Evolutionary conservation across 2,329 filamentous ascomycete genomes (phyloP), one percentile per base, ranked within the genome.

Genomic region (Pseudofabraea citricarpa): DNA sequence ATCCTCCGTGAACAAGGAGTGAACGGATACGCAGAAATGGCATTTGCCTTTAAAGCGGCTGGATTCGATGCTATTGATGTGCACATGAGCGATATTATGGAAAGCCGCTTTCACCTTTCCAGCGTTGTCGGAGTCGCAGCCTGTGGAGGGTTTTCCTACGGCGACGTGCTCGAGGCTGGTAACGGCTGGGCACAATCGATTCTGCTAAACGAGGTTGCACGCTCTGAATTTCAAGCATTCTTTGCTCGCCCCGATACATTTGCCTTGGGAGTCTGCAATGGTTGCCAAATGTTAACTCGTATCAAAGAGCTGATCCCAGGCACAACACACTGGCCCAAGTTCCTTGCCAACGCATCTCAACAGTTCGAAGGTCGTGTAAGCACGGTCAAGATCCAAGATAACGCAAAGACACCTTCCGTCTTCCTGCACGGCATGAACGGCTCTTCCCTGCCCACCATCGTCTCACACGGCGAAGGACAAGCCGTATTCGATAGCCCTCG

Each of bases 81-180:
- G 1, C 91, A 96, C 73, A 97, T 98, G 93, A 93, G 86, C 3
- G 91, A 97, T 57, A 83, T 97, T 44, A 81, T 88, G 19, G 81
- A 80, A 9, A 85, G 87, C 13, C 81, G 87, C 49, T 41, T 32
- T 10, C 90, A 87, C 0, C 81, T 98, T 7, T 75, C 83, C 31
- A 83, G 83, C 50, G 96, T 96, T 64, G 82, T 83, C 23, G 93
- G 93, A 54, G 75, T 97, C 36, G 93, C 91, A 26, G 90, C 90
- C n/a, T 95, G 90, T 53, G 93, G 93, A 61, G 93, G 93, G 39
- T 97, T 98, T 77, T 95, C 88, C 13, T 97, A 95, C 62, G 90
- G 90, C 50, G 71, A 74, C 50, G 87, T 91, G 27, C 78, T 97
- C 1, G 93, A 91, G 46, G 93, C 93, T n/a, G 93, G 93, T 41